phyloP scores from a whole-genome alignment of 2,329 filamentous ascomycete genomes.

The Remersonia thermophila region DNA sequence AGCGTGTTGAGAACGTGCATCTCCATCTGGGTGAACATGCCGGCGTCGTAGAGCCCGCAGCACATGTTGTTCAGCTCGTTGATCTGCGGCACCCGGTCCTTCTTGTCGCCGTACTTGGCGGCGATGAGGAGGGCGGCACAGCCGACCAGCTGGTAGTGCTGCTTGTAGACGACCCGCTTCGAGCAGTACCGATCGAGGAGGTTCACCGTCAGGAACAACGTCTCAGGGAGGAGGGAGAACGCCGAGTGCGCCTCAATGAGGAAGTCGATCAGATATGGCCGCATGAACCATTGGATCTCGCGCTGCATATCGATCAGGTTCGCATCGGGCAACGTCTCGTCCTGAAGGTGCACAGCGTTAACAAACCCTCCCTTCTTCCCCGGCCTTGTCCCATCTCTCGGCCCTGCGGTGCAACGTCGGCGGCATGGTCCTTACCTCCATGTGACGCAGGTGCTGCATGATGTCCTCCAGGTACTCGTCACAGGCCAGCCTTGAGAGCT shows the following conservation, averaged over 20 bases:
- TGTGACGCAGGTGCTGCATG: constrained; percentile 83
- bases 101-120: constrained; percentile 97
- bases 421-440: constrained; percentile 55
- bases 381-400: background rate
- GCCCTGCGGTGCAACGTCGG: too few relatives aligned
- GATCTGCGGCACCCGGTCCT: constrained; percentile 95
- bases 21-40: constrained; percentile 99
- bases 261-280: constrained; percentile 95
- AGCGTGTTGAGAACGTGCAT: constrained; percentile 98
- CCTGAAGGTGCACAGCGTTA: constrained; percentile 27
- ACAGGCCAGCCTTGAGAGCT: constrained; percentile 71
- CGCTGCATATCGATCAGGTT: constrained; percentile 98
- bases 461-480: constrained; percentile 94
- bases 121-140: constrained; percentile 93
- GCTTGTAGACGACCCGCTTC: constrained; percentile 94
- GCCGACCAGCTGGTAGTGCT: constrained; percentile 95
- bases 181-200: constrained; percentile 96
- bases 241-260: constrained; percentile 93
- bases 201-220: constrained; percentile 91
- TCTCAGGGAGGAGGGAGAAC: constrained; percentile 87
- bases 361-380: background rate
- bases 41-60: constrained; percentile 93
- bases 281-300: constrained; percentile 99
- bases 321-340: constrained; percentile 86
- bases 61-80: constrained; percentile 98